These are phyloP conservation scores for Peronospora farinosa DNA, from an alignment of 352 stramenopile genomes.

Conservation along the genomic window DNA sequence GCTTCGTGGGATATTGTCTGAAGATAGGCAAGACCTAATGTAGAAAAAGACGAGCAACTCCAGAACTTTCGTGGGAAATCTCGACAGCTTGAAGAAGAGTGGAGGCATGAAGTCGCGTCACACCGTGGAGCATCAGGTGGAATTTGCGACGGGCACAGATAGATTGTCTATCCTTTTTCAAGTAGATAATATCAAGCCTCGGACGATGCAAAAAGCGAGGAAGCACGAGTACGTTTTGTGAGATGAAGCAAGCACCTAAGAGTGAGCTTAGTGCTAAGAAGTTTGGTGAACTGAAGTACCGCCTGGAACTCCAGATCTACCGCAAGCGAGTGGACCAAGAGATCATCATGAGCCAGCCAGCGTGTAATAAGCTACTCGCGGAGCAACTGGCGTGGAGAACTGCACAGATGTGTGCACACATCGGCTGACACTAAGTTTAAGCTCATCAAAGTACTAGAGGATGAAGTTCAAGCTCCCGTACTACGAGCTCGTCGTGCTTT, in stretches of 20 bases:
- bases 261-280: not conserved
- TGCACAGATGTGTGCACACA: slow-evolving; percentile 4
- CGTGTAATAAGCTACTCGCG: not conserved
- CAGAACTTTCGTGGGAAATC: no score
- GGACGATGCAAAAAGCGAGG: no score
- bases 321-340: not conserved
- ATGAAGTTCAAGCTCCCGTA: not conserved
- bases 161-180: no score
- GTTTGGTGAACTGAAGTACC: not conserved
- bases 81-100: no score
- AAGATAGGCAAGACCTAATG: no score
- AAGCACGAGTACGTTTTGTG: no score
- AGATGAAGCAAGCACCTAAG: not conserved
- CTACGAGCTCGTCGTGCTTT: slow-evolving; percentile 2
- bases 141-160: no score
- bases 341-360: not conserved
- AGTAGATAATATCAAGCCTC: no score
- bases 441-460: not conserved
- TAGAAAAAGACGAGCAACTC: no score
- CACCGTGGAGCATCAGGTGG: no score
- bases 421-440: slow-evolving; percentile 4
- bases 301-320: not conserved
- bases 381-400: slow-evolving; percentile 1
- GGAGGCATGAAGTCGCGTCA: no score
- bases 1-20: no score